Conservation (phyloP, 2,329 filamentous ascomycete species). For the Ophiostoma ulmi region DNA sequence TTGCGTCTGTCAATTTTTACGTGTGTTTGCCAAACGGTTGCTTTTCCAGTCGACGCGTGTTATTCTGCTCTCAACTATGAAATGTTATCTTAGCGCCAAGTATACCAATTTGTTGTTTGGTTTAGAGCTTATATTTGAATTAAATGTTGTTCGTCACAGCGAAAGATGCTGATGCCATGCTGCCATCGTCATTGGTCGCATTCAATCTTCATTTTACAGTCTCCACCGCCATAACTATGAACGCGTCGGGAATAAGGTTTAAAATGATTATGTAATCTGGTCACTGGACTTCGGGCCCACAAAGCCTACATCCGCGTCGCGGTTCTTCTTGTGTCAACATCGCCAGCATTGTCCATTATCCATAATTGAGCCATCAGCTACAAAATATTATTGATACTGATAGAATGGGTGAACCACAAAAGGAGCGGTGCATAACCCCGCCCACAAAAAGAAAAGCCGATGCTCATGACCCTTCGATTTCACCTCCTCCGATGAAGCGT, state of each 20-base stretch:
- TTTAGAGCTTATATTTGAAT: too few relatives aligned
- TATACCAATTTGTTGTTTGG: too few relatives aligned
- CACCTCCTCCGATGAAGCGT: slow-evolving; percentile 51
- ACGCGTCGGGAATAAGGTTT: neutral
- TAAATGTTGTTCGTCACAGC: too few relatives aligned
- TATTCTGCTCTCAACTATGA: neutral
- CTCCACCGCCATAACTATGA: too few relatives aligned
- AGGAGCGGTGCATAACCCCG: neutral
- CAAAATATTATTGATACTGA: neutral
- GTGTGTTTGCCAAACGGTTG: neutral
- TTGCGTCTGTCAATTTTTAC: neutral
- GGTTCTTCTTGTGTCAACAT: neutral
- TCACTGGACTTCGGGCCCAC: neutral
- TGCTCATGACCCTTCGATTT: slow-evolving; percentile 41
- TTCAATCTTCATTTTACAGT: too few relatives aligned
- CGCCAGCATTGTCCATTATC: neutral
- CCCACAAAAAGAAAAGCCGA: slow-evolving; percentile 14
- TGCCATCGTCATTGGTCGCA: too few relatives aligned
- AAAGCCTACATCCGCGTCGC: neutral
- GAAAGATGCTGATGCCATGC: too few relatives aligned
- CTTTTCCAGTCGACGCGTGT: neutral
- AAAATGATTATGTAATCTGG: neutral
- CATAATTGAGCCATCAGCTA: neutral
- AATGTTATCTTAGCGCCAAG: too few relatives aligned
- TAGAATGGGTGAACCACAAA: neutral